Evolutionary conservation across 352 stramenopile species (phyloP).

Genomic region (Pythium folliculosum): DNA sequence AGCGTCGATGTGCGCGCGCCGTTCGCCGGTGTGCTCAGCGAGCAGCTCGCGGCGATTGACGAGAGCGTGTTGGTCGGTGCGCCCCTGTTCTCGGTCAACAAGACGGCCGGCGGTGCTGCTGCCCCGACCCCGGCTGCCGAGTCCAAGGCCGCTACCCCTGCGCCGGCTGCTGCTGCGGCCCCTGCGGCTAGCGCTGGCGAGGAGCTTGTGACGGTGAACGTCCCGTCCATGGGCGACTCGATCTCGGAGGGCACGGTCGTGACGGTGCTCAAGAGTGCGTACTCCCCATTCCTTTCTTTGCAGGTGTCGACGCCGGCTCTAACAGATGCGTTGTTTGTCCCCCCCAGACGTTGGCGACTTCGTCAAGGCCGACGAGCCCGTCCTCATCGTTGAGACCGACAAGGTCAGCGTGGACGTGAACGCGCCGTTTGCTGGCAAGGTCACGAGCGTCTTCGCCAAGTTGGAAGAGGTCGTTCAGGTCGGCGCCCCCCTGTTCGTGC

Average conservation of each 20-base stretch:
- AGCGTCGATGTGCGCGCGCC: conserved; percentile 89
- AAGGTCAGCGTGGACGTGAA: conserved; percentile 96
- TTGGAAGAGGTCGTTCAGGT: conserved; percentile 97
- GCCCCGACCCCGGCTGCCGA: conserved; percentile 13
- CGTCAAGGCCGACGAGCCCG: conserved; percentile 94
- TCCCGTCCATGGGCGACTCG: conserved; percentile 93
- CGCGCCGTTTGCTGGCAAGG: conserved; percentile 85
- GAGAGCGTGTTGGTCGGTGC: conserved; percentile 96
- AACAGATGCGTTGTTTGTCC: neutral
- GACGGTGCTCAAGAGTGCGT: conserved; percentile 80
- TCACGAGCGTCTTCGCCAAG: conserved; percentile 93
- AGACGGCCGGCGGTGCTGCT: conserved; percentile 39
- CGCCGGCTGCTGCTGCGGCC: conserved; percentile 16
- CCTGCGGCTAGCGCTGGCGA: conserved; percentile 26
- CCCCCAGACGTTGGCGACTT: conserved; percentile 91
- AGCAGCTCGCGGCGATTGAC: conserved; percentile 92
- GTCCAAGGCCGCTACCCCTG: conserved; percentile 18
- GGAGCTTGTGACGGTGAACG: conserved; percentile 77
- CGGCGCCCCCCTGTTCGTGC: conserved; percentile 87
- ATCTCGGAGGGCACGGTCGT: conserved; percentile 99
- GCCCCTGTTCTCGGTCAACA: conserved; percentile 84
- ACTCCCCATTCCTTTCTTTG: neutral
- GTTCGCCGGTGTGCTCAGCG: conserved; percentile 89
- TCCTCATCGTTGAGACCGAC: conserved; percentile 98
- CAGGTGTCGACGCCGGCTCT: no score